Percentiles rank a stretch among this genome's conserved stretches.
phyloP scores from a whole-genome alignment of 495 filamentous ascomycete species.

The Penicilliopsis zonata region DNA sequence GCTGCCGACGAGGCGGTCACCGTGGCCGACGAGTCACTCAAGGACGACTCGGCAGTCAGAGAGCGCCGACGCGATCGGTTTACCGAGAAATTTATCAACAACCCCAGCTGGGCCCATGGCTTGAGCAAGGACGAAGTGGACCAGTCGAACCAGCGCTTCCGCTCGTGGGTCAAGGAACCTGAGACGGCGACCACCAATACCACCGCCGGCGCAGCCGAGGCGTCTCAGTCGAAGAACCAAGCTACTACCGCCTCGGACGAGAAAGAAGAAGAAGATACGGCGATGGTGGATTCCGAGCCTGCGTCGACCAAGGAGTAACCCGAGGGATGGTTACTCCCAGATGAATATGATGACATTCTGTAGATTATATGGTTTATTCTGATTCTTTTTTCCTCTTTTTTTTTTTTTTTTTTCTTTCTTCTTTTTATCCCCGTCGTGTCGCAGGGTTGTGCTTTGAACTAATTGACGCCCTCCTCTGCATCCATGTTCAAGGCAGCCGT shows the following conservation, averaged over 20 bases:
- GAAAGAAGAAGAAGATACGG: constrained; percentile 17
- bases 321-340: too few species aligned
- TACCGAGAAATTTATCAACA: constrained; percentile 61
- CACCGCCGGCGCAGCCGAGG: constrained; percentile 7
- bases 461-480: too few species aligned
- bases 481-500: too few species aligned
- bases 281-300: constrained; percentile 26
- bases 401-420: constrained; percentile 1
- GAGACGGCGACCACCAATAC: constrained; percentile 8
- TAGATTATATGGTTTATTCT: constrained; percentile 4
- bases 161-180: constrained; percentile 27
- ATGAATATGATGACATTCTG: not conserved
- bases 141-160: constrained; percentile 50
- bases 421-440: too few species aligned
- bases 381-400: constrained; percentile 3
- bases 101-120: constrained; percentile 64
- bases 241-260: not conserved
- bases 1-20: constrained; percentile 26
- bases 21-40: constrained; percentile 35
- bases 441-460: too few species aligned
- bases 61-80: constrained; percentile 50
- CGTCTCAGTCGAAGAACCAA: not conserved
- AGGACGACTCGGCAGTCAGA: constrained; percentile 32
- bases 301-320: constrained; percentile 7
- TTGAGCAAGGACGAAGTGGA: constrained; percentile 61